Conservation (phyloP, 768 basidiomycete genomes). For the Collybia mongolica region DNA sequence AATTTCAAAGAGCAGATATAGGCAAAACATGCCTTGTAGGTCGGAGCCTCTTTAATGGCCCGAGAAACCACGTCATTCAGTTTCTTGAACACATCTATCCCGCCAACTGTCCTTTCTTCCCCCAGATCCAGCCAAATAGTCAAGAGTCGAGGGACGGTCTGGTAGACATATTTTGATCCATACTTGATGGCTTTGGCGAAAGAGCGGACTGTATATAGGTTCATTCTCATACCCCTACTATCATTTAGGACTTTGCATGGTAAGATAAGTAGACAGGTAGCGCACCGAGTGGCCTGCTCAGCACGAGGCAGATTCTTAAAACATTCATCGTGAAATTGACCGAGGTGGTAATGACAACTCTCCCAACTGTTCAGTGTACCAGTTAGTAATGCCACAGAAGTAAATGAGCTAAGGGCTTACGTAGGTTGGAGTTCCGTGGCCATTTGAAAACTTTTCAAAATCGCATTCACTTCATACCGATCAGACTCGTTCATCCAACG, state of each 20-base stretch:
- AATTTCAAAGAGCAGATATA: neutral
- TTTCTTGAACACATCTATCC: slow-evolving; percentile 43
- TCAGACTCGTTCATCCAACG: slow-evolving; percentile 94
- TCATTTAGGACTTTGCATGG: neutral
- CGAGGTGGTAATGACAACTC: slow-evolving; percentile 82
- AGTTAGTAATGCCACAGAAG: slow-evolving; percentile 3
- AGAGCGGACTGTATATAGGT: slow-evolving; percentile 58
- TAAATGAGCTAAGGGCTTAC: slow-evolving; percentile 29
- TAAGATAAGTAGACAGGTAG: neutral
- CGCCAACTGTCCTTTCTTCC: slow-evolving; percentile 42
- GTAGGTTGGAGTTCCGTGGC: slow-evolving; percentile 49
- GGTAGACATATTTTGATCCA: slow-evolving; percentile 96
- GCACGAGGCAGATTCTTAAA: slow-evolving; percentile 49
- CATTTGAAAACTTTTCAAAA: slow-evolving; percentile 57
- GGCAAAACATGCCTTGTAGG: slow-evolving; percentile 64
- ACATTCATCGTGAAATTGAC: slow-evolving; percentile 84
- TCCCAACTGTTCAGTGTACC: slow-evolving; percentile 58
- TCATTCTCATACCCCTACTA: slow-evolving; percentile 65
- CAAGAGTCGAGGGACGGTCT: slow-evolving; percentile 89
- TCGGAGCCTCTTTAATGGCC: slow-evolving; percentile 61
- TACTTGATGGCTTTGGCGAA: slow-evolving; percentile 70
- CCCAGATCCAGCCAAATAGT: slow-evolving; percentile 94
- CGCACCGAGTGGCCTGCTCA: slow-evolving; percentile 48
- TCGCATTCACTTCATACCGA: slow-evolving; percentile 64
- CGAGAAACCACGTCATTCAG: slow-evolving; percentile 57